phyloP scores from a whole-genome alignment of 495 filamentous ascomycete species.

The Penicillium fimorum region DNA sequence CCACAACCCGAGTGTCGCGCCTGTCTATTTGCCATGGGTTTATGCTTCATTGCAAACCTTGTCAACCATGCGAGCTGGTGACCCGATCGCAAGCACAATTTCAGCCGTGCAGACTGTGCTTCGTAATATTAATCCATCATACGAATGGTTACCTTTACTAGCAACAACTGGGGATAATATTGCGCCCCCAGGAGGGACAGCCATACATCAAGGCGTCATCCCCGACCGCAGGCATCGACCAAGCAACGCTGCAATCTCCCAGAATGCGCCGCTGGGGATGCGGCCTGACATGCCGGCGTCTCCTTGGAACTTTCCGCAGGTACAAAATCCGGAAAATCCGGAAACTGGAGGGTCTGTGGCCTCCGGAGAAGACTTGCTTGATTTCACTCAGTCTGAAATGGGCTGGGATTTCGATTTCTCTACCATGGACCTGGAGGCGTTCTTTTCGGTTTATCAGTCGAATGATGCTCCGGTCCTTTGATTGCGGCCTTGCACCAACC shows the following conservation, averaged over 20 bases:
- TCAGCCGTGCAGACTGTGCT: constrained; percentile 36
- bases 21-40: constrained; percentile 43
- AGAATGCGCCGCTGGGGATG: background rate
- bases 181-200: background rate
- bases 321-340: constrained; percentile 23
- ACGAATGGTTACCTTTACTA: constrained; percentile 28
- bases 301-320: constrained; percentile 24
- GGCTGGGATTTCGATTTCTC: constrained; percentile 50
- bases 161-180: background rate
- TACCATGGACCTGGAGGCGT: constrained; percentile 45
- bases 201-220: background rate
- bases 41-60: constrained; percentile 36
- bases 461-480: constrained; percentile 14
- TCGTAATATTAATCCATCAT: constrained; percentile 34
- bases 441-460: constrained; percentile 38
- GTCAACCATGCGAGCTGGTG: constrained; percentile 30
- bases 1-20: constrained; percentile 31
- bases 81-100: constrained; percentile 34
- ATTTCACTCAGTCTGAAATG: constrained; percentile 46
- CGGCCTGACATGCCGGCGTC: constrained; percentile 21
- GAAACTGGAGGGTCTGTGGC: constrained; percentile 29
- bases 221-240: background rate
- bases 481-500: background rate
- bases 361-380: constrained; percentile 37
- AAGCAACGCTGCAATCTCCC: background rate